Base-by-base conservation (phyloP, 2,329 filamentous ascomycete genomes). In the Alternaria incomplexa region DNA sequence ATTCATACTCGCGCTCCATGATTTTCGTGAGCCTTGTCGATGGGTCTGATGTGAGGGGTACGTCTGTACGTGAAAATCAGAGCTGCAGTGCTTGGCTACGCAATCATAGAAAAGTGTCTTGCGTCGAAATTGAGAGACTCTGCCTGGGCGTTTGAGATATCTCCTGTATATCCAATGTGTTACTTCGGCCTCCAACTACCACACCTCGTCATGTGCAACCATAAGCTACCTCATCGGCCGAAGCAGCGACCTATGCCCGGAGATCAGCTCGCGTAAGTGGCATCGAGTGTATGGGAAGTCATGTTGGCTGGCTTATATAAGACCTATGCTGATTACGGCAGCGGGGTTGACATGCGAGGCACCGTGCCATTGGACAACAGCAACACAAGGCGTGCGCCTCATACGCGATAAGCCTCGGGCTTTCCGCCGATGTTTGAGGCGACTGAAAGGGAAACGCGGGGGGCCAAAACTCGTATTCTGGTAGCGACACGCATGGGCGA, bases 1-100 rank as follows among this genome's bases (percentile, higher is more conserved):
- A 76, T 48, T 75, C 64, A 54, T 74, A 76, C 53, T 74, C 62
- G 45, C 67, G 67, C 11, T 66, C 65, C 58, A 62, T 53, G n/a
- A 28, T 40, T 17, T 22, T 25, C 5, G 25, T 25, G 22, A n/a
- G 11, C 11, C 17, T 32, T 28, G 22, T 28, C 13, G n/a, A 6
- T 20, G 13, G 22, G 12, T 53, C 9, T 57, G 23, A 13, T 11
- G 17, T 1, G 32, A 36, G 13, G 32, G 32, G 32, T 36, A 36
- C 7, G 7, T 20, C 20, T 20, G 20, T 20, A 20, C 20, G 20
- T 20, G 20, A 20, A 20, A 20, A 20, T 20, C 20, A 20, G 20
- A 20, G 20, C 20, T 20, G 20, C 20, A 20, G 20, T 20, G 20
- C 20, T 20, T 20, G 20, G 20, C 20, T 20, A 20, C 20, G 20